A percentile compares a stretch with the other conserved stretches of the same genome.
Conservation (phyloP, 148 eudicot genomes). For the Camellia lanceoleosa region DNA sequence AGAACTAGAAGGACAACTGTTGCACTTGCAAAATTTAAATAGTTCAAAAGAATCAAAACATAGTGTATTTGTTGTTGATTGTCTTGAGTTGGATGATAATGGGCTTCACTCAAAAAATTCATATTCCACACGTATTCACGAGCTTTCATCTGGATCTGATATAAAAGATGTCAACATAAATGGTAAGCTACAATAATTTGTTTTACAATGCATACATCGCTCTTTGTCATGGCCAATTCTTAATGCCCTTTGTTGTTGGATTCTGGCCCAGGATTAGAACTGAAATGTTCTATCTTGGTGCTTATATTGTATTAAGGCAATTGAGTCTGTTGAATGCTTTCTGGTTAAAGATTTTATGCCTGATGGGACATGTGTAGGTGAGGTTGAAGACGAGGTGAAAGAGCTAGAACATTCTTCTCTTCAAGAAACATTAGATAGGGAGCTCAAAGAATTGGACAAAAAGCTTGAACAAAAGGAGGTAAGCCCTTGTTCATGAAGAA, state of each 20-base stretch:
- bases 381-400: conserved; percentile 66
- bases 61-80: conserved; percentile 36
- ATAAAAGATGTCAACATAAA: conserved; percentile 29
- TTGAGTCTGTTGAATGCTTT: not conserved
- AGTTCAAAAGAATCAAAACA: conserved; percentile 28
- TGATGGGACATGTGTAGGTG: conserved; percentile 36
- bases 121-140: conserved; percentile 25
- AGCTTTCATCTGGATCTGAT: conserved; percentile 44
- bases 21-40: conserved; percentile 44
- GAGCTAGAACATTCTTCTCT: conserved; percentile 91
- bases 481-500: conserved; percentile 5
- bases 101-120: conserved; percentile 44
- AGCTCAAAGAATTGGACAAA: conserved; percentile 83
- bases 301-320: not conserved
- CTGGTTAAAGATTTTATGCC: not conserved
- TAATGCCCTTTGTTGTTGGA: not conserved
- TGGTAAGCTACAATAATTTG: conserved; percentile 25
- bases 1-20: conserved; percentile 69
- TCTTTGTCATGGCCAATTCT: not conserved
- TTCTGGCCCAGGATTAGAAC: not conserved
- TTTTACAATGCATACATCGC: not conserved
- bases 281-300: not conserved
- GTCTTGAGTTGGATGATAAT: conserved; percentile 57
- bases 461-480: conserved; percentile 94
- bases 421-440: conserved; percentile 81